Evolutionary conservation across 1,284 basidiomycete genomes (phyloP).

Genomic region (Singerocomus rubriflavus): DNA sequence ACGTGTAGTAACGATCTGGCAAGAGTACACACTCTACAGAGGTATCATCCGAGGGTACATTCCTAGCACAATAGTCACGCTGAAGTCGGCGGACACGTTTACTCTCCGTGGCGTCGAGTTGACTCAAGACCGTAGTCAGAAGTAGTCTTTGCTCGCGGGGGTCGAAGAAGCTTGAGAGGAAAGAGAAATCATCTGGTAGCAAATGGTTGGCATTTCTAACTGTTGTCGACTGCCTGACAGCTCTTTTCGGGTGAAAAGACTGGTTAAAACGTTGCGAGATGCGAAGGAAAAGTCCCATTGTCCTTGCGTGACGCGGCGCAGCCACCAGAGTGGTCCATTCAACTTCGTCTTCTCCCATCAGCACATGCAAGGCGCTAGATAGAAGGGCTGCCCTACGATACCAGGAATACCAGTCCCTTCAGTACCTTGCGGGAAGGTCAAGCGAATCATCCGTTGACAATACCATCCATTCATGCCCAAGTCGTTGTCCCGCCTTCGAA

Average conservation of each 20-base stretch:
- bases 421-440: background rate
- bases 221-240: constrained; percentile 11
- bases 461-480: constrained; percentile 1
- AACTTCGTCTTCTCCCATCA: too few relatives aligned
- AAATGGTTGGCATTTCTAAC: background rate
- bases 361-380: background rate
- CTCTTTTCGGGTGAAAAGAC: constrained; percentile 5
- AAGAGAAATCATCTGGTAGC: constrained; percentile 40
- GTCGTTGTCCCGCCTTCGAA: background rate
- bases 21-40: constrained; percentile 48
- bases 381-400: background rate
- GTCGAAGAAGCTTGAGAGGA: constrained; percentile 55
- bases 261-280: background rate
- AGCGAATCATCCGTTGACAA: background rate
- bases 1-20: constrained; percentile 68
- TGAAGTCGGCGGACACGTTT: constrained; percentile 43
- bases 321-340: too few relatives aligned
- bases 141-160: constrained; percentile 56
- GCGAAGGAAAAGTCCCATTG: constrained; percentile 14
- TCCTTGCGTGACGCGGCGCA: too few relatives aligned
- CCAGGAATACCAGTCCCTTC: background rate
- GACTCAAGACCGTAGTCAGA: constrained; percentile 56
- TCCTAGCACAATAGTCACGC: constrained; percentile 32
- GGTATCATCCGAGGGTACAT: constrained; percentile 36
- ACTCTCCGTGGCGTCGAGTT: constrained; percentile 60